Evolutionary conservation across 495 filamentous ascomycete genomes (phyloP).

Genomic region (Penicillium subrubescens): DNA sequence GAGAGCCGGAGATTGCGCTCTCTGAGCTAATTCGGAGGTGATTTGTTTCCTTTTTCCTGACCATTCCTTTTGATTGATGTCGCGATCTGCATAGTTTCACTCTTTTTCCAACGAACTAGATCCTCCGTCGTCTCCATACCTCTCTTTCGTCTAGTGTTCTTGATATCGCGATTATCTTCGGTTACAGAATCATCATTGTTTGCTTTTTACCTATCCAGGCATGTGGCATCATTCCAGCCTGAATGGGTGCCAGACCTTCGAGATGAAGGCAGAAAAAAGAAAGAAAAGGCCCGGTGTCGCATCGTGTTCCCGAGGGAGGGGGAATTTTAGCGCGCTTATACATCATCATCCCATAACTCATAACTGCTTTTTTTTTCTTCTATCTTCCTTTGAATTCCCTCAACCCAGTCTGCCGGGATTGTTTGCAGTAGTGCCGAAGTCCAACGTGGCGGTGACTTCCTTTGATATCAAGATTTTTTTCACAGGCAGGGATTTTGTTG

Average conservation of each 20-base stretch:
- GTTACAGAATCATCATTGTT: background rate
- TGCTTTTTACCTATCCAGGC: background rate
- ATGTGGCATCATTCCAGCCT: background rate
- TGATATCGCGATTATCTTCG: background rate
- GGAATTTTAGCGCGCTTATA: conserved; percentile 10
- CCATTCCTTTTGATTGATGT: background rate
- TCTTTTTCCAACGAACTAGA: background rate
- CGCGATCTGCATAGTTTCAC: background rate
- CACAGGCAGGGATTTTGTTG: background rate
- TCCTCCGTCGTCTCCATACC: background rate
- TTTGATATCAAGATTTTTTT: conserved; percentile 15
- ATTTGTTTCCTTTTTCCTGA: conserved; percentile 19
- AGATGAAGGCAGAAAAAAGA: background rate
- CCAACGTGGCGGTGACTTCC: conserved; percentile 35
- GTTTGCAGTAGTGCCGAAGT: conserved; percentile 28
- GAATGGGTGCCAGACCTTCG: background rate
- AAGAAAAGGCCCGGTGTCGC: background rate
- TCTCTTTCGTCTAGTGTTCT: background rate
- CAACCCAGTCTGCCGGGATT: conserved; percentile 4
- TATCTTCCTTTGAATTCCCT: background rate
- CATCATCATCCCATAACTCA: conserved; percentile 14
- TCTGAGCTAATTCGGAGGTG: conserved; percentile 16
- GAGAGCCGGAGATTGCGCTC: conserved; percentile 14
- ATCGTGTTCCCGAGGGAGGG: background rate
- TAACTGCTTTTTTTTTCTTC: conserved; percentile 2